phyloP scores from a whole-genome alignment of 768 basidiomycete genomes.

The Lentinula lateritia region DNA sequence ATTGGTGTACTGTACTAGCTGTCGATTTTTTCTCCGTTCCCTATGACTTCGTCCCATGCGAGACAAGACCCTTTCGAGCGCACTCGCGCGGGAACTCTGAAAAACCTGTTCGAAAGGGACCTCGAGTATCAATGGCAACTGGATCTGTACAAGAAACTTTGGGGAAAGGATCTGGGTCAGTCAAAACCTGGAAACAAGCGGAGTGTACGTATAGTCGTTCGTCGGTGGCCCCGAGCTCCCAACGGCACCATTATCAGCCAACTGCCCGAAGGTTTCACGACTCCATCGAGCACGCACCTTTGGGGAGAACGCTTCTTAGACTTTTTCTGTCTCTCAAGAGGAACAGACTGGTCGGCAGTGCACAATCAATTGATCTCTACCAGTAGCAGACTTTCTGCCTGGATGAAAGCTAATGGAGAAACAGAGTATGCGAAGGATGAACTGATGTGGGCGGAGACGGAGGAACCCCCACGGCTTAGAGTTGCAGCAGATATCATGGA shows the following conservation, averaged over 20 bases:
- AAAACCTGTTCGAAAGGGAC: neutral
- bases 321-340: conserved; percentile 26
- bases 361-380: conserved; percentile 19
- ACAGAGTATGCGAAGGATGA: conserved; percentile 24
- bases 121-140: neutral
- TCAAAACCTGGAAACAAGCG: neutral
- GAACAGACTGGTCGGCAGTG: conserved; percentile 14
- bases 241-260: conserved; percentile 15
- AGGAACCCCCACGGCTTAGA: conserved; percentile 27
- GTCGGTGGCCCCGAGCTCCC: conserved; percentile 27
- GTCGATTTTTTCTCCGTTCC: too few relatives aligned
- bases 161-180: neutral
- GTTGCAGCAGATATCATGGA: conserved; percentile 21
- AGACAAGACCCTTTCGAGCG: neutral
- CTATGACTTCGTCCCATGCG: neutral
- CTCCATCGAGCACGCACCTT: conserved; percentile 23
- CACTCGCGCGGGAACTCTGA: neutral
- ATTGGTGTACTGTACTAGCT: too few relatives aligned
- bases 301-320: conserved; percentile 42
- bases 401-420: conserved; percentile 30
- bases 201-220: neutral
- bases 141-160: neutral
- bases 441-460: conserved; percentile 27
- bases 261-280: conserved; percentile 21
- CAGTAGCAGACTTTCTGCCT: conserved; percentile 29